These are phyloP conservation scores for Crucibulum laeve DNA, from an alignment of 768 basidiomycete genomes.

Conservation along the genomic window DNA sequence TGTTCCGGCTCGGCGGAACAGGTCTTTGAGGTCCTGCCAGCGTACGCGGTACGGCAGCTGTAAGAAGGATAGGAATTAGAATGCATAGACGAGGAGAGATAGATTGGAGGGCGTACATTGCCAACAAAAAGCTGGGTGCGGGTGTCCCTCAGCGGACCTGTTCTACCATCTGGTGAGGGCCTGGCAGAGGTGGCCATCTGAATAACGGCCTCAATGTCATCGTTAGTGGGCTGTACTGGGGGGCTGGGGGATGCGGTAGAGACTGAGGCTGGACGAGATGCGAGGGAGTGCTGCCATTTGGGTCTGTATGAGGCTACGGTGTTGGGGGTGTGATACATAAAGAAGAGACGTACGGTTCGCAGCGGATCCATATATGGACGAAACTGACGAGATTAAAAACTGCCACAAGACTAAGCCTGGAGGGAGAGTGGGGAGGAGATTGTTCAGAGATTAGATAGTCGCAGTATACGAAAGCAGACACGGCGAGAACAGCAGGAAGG, in stretches of 20 bases:
- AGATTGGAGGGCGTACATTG: slow-evolving; percentile 58
- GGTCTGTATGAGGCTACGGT: slow-evolving; percentile 2
- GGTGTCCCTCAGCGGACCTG: slow-evolving; percentile 66
- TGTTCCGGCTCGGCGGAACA: slow-evolving; percentile 93
- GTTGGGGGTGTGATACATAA: slow-evolving; percentile 9
- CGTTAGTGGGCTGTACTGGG: slow-evolving; percentile 49
- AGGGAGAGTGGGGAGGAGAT: background rate
- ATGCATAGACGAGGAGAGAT: slow-evolving; percentile 4
- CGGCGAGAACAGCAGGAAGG: no score
- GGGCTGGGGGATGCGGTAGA: slow-evolving; percentile 7
- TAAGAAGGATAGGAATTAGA: slow-evolving; percentile 8
- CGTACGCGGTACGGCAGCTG: slow-evolving; percentile 95
- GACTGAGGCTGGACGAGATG: slow-evolving; percentile 2
- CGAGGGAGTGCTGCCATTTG: background rate
- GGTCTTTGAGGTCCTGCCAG: slow-evolving; percentile 99
- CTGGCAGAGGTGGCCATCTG: slow-evolving; percentile 80
- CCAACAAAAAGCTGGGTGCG: slow-evolving; percentile 95
- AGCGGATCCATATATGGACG: slow-evolving; percentile 12
- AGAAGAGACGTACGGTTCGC: slow-evolving; percentile 6
- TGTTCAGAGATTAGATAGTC: background rate
- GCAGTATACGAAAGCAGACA: no score
- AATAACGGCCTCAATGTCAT: slow-evolving; percentile 91
- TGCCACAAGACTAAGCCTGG: slow-evolving; percentile 9
- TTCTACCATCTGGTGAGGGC: slow-evolving; percentile 42
- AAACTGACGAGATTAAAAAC: slow-evolving; percentile 9